phyloP scores from a whole-genome alignment of 139 green algal species.

The Auxenochlorella pyrenoidosa region DNA sequence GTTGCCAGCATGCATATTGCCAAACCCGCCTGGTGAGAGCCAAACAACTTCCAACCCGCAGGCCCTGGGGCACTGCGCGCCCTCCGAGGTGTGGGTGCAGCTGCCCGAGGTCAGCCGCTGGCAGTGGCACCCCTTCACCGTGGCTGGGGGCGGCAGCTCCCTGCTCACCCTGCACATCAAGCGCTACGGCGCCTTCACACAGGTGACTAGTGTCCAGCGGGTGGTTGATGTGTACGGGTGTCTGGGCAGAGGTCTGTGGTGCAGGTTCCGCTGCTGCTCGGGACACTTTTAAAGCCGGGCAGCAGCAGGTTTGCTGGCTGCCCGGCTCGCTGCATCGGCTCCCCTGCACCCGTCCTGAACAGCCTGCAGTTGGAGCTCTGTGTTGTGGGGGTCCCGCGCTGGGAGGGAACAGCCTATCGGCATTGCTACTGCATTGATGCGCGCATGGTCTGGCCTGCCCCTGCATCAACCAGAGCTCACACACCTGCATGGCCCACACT shows the following conservation, averaged over 20 bases:
- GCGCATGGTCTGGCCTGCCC: too few species aligned
- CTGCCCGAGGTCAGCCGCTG: conserved; percentile 45
- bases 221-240: too few species aligned
- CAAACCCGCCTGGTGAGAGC: too few species aligned
- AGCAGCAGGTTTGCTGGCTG: too few species aligned
- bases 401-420: too few species aligned
- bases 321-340: not conserved
- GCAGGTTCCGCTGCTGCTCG: too few species aligned
- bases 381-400: too few species aligned
- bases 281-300: too few species aligned
- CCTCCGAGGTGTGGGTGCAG: conserved; percentile 45
- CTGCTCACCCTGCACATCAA: conserved; percentile 44
- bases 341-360: not conserved
- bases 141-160: conserved; percentile 5
- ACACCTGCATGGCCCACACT: not conserved
- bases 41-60: conserved; percentile 17
- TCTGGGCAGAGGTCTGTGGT: too few species aligned
- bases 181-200: conserved; percentile 46
- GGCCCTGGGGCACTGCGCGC: conserved; percentile 8
- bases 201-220: not conserved
- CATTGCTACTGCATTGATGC: too few species aligned
- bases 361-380: too few species aligned
- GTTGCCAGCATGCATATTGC: too few species aligned
- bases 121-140: conserved; percentile 58
- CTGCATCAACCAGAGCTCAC: not conserved